Evolutionary conservation across 225 moss, liverwort and hornwort species (phyloP), one percentile per base, ranked within the genome.

Genomic region (Pseudoscleropodium purum): DNA sequence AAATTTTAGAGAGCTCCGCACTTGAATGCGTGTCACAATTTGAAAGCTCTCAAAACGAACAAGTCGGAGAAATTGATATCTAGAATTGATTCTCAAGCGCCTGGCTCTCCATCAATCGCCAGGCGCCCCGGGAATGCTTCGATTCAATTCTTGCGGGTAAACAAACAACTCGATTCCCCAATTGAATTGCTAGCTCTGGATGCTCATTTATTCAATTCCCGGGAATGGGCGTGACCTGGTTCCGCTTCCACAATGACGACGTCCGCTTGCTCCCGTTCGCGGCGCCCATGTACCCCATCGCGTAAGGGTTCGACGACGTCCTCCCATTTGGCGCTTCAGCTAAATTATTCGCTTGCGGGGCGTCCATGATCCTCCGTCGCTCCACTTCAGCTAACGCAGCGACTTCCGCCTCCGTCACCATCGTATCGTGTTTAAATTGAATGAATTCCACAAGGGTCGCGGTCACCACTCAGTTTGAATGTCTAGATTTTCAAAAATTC

Each of bases 261-360:
- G 85, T 83, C 43, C 79, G 67, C 66, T 79, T 83, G 61, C 60
- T 82, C 11, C 88, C 92, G 20, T 89, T 91, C 14, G 69, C 75
- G 39, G 76, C 84, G 36, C 91, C 89, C 91, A 93, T 93, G 93
- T 92, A 90, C 75, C 93, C 93, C 82, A 90, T 89, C 20, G 92
- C 87, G 84, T 91, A 93, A 2, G 92, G 93, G 63, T 87, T 91
- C n/a, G 86, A 75, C 27, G 84, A 84, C 19, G 56, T 56, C 31
- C 56, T 84, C 66, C 83, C 36, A 9, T 21, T 17, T 15, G 84
- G 84, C 20, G 56, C 24, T 34, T 57, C 56, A 23, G 68, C 81
- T 75, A 79, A 26, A 67, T 52, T 26, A 81, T 59, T 79, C 25
- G 34, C 74, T 82, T 37, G 78, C 10, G 86, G 88, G 18, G 67